Evolutionary conservation across 2,329 filamentous ascomycete species (phyloP), one percentile per base, ranked within the genome.

Genomic region (Exutisphaerella laricina): DNA sequence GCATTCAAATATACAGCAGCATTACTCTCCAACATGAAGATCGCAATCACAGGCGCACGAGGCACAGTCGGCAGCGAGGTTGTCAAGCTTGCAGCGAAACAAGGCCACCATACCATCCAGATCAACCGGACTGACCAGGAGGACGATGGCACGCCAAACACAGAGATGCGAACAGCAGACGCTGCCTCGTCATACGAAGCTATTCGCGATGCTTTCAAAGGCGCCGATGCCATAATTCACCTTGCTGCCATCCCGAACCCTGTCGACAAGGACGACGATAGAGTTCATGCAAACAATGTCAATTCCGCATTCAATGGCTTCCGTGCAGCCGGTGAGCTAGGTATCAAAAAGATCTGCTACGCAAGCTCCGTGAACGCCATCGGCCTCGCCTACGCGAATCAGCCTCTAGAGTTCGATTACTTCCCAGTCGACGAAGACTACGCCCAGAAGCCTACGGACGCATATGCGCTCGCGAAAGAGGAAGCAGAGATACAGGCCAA

Each of bases 11-110:
- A 4, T n/a, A 17, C 31, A 7, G 18, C 13, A 34, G 18, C 31
- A 21, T 21, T 34, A 21, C 31, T 16, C n/a, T 10, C 38, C 38
- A 39, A 13, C 22, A 41, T 41, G 66, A 69, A 60, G 62, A 68
- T 60, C 60, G 68, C 67, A 46, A 70, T 58, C 58, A 70, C 61
- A 39, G 59, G 60, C 46, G 65, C 45, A 54, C 63, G 59, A 58
- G 58, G 64, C 53, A 59, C 52, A 17, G 60, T 63, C 37, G 59
- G 59, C 33, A 46, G 51, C 26, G 55, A 53, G 16, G 48, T 59
- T 14, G 61, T 65, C 33, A 58, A 62, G 48, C 42, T 58, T 5
- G 61, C 57, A 41, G 55, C 62, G 5, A 47, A 61, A 5, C 54
- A 58, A 33, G 63, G 60, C 31, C 58, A 65, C 46, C 25, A 53